Evolutionary conservation across 169 alveolate species (phyloP).

Genomic region (Eimeria praecox): DNA sequence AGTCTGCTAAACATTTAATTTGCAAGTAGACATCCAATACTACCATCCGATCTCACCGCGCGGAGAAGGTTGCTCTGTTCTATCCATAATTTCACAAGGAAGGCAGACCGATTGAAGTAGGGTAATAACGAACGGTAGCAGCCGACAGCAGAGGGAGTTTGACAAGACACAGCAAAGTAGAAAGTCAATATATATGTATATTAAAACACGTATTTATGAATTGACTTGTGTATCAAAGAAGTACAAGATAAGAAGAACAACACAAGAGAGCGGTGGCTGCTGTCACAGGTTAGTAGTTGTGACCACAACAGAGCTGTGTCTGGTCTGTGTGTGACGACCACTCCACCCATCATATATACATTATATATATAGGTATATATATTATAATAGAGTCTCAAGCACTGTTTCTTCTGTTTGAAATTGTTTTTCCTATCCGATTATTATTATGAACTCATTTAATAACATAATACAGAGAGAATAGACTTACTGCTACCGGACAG

Average conservation of each 20-base stretch:
- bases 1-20: not conserved
- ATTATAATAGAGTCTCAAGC: not conserved
- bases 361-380: too few relatives aligned
- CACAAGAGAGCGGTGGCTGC: not conserved
- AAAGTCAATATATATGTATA: not conserved
- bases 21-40: not conserved
- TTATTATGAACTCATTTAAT: not conserved
- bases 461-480: not conserved
- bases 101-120: not conserved
- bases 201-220: not conserved
- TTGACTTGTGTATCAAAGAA: too few relatives aligned
- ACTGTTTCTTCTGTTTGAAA: not conserved
- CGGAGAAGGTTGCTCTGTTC: not conserved
- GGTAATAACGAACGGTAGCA: not conserved
- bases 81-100: slow-evolving; percentile 1
- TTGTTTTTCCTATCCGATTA: not conserved
- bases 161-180: not conserved
- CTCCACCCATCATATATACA: not conserved
- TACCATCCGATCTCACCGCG: not conserved
- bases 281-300: not conserved
- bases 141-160: not conserved
- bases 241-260: not conserved
- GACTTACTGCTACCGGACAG: not conserved
- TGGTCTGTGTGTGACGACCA: not conserved
- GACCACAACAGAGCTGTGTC: too few relatives aligned